phyloP scores from a whole-genome alignment of 805 yeast genomes.

The Schwanniomyces sp. region DNA sequence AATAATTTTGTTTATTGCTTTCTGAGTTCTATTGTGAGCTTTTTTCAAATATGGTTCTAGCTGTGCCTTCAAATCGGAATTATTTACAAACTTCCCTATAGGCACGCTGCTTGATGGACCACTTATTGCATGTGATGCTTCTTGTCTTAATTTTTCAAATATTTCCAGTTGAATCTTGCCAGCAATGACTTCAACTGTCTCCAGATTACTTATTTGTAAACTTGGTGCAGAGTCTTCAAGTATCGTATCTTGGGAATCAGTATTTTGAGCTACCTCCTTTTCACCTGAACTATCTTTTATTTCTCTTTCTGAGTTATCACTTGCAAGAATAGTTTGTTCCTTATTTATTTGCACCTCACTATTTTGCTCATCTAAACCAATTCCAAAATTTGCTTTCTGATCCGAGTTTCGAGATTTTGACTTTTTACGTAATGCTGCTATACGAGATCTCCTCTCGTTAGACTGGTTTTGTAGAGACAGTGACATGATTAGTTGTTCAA shows the following conservation, averaged over 20 bases:
- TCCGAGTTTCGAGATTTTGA: neutral
- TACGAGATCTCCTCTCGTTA: conserved; percentile 16
- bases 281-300: neutral
- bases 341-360: neutral
- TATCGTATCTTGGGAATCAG: neutral
- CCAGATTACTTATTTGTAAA: conserved; percentile 11
- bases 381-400: neutral
- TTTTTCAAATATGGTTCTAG: conserved; percentile 19
- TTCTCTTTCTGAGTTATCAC: neutral
- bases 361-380: neutral
- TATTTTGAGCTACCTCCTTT: neutral
- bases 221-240: conserved; percentile 1
- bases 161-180: conserved; percentile 21
- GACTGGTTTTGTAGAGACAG: conserved; percentile 4
- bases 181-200: conserved; percentile 28
- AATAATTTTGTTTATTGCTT: conserved; percentile 22
- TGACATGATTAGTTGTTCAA: conserved; percentile 2
- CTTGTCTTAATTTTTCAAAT: conserved; percentile 12
- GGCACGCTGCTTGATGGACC: neutral
- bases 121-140: conserved; percentile 2
- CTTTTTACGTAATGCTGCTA: conserved; percentile 15
- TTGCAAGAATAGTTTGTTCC: neutral
- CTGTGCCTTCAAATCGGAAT: conserved; percentile 32
- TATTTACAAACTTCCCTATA: conserved; percentile 11
- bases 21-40: conserved; percentile 28